Percentiles rank a stretch among this genome's conserved stretches.
phyloP scores from a whole-genome alignment of 2,329 filamentous ascomycete species.

The Claviceps arundinis region DNA sequence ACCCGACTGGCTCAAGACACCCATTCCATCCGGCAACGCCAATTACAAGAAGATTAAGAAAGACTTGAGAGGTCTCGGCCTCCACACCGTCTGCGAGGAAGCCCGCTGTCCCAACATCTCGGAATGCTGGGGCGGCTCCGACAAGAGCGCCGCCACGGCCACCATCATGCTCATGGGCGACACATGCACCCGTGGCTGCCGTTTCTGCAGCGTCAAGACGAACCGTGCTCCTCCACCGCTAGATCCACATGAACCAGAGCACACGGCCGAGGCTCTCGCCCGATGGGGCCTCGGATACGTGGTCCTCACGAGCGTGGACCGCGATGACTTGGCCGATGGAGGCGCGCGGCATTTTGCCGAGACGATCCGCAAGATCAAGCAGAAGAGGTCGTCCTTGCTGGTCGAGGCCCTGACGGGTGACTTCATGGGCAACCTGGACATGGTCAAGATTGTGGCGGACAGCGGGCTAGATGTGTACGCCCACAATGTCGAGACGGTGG shows the following conservation, averaged over 20 bases:
- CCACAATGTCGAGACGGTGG: slow-evolving; percentile 93
- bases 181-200: slow-evolving; percentile 89
- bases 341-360: slow-evolving; percentile 85
- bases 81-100: slow-evolving; percentile 97
- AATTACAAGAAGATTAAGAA: slow-evolving; percentile 94
- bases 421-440: slow-evolving; percentile 71
- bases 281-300: slow-evolving; percentile 95
- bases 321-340: slow-evolving; percentile 81
- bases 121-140: slow-evolving; percentile 90
- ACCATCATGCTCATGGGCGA: slow-evolving; percentile 99
- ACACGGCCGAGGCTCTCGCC: slow-evolving; percentile 84
- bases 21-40: slow-evolving; percentile 65
- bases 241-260: slow-evolving; percentile 91
- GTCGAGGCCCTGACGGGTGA: slow-evolving; percentile 83
- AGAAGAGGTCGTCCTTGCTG: slow-evolving; percentile 61
- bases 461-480: slow-evolving; percentile 93
- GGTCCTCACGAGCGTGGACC: slow-evolving; percentile 84
- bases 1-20: slow-evolving; percentile 91
- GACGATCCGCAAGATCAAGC: slow-evolving; percentile 88
- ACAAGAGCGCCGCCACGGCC: slow-evolving; percentile 82
- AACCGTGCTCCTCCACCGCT: slow-evolving; percentile 60
- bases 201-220: slow-evolving; percentile 97
- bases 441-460: slow-evolving; percentile 71
- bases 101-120: slow-evolving; percentile 94
- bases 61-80: slow-evolving; percentile 73